Percentiles rank a stretch among this genome's conserved stretches.
phyloP scores from a whole-genome alignment of 345 rosid genomes.

The Balakata baccata region DNA sequence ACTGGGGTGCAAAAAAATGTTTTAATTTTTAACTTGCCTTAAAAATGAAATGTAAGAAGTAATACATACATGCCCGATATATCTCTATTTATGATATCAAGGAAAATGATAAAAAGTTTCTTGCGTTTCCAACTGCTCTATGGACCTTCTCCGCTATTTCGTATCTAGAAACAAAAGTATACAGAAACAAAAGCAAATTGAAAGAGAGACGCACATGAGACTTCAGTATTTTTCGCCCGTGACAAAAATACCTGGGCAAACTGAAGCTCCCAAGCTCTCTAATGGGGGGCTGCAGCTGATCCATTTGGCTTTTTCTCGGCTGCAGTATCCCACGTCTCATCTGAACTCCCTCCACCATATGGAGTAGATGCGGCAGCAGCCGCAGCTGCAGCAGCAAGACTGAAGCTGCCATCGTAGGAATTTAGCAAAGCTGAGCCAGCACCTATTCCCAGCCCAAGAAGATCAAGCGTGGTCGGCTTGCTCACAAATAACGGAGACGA shows the following conservation, averaged over 20 bases:
- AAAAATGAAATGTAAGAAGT: neutral
- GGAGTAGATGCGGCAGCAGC: neutral
- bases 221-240: slow-evolving; percentile 1
- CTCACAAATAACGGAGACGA: slow-evolving; percentile 40
- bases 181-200: neutral
- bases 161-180: neutral
- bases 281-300: slow-evolving; percentile 24
- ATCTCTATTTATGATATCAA: neutral
- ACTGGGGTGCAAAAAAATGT: too few relatives aligned
- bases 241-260: slow-evolving; percentile 15
- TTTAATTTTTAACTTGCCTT: neutral
- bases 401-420: slow-evolving; percentile 43
- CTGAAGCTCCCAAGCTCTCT: neutral
- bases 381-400: slow-evolving; percentile 24
- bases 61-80: neutral
- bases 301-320: slow-evolving; percentile 31
- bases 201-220: neutral
- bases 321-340: slow-evolving; percentile 43
- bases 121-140: neutral
- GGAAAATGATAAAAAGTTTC: neutral
- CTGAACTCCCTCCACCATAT: slow-evolving; percentile 30
- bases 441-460: slow-evolving; percentile 59
- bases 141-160: neutral
- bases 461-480: slow-evolving; percentile 62
- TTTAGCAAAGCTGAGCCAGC: slow-evolving; percentile 49